Conservation (phyloP, 306 rosid species). For the Lathyrus tuberosus region DNA sequence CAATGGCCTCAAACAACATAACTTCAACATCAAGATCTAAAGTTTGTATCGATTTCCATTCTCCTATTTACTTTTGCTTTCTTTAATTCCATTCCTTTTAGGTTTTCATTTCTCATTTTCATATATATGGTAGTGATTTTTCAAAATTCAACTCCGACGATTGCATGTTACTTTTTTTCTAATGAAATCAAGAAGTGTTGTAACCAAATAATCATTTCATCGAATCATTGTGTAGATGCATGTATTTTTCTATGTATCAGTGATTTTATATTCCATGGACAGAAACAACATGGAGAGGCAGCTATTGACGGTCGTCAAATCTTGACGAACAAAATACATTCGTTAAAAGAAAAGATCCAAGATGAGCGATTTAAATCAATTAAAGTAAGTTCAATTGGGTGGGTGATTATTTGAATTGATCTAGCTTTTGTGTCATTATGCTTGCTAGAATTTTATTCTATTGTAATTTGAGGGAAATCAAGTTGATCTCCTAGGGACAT, state of each 20-base stretch:
- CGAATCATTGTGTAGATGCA: not conserved
- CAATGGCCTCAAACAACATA: slow-evolving; percentile 47
- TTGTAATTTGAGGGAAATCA: not conserved
- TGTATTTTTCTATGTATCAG: not conserved
- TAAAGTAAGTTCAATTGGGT: slow-evolving; percentile 43
- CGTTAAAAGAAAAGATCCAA: slow-evolving; percentile 56
- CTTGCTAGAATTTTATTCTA: not conserved
- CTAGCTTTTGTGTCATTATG: not conserved
- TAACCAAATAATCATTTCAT: not conserved
- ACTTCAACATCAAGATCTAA: slow-evolving; percentile 42
- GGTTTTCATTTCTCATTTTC: not conserved
- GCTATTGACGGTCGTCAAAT: not conserved
- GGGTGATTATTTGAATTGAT: not conserved
- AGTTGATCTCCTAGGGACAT: not conserved
- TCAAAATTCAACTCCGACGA: not conserved
- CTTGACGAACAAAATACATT: slow-evolving; percentile 33
- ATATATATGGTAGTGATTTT: not conserved
- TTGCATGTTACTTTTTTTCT: slow-evolving; percentile 7
- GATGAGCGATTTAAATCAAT: slow-evolving; percentile 49
- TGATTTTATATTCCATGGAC: slow-evolving; percentile 10
- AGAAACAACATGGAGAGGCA: slow-evolving; percentile 48
- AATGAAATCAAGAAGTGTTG: not conserved
- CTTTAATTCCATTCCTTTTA: not conserved
- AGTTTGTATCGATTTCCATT: slow-evolving; percentile 44
- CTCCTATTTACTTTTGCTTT: not conserved